These are phyloP conservation scores for Citrus medica DNA, from an alignment of 345 rosid species.

Conservation along the genomic window DNA sequence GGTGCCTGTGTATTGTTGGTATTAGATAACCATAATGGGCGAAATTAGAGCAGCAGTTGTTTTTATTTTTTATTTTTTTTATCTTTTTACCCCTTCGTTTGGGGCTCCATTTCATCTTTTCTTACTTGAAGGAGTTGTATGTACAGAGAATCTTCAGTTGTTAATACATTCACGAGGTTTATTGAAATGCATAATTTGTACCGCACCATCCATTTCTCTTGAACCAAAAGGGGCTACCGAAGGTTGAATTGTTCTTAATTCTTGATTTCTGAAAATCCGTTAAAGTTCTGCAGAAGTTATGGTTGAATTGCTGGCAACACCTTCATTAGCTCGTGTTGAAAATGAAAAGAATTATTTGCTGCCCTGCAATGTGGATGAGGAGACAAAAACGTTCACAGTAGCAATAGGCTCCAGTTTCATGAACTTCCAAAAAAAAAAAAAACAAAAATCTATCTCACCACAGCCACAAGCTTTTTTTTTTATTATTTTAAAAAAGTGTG, in stretches of 20 bases:
- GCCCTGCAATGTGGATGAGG: no score
- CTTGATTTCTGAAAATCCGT: neutral
- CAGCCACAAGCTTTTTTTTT: no score
- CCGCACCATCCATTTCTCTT: no score
- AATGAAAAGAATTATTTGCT: no score
- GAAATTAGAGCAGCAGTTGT: conserved; percentile 11
- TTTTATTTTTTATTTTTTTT: neutral
- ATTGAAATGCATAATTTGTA: neutral
- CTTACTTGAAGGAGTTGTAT: conserved; percentile 19
- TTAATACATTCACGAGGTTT: conserved; percentile 5
- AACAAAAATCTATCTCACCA: no score
- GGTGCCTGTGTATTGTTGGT: neutral
- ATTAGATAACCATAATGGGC: conserved; percentile 1
- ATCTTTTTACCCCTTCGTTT: neutral
- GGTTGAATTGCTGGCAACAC: no score
- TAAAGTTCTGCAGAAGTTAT: no score
- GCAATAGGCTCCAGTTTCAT: no score
- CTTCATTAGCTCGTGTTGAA: no score
- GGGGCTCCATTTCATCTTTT: conserved; percentile 4
- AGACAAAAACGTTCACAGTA: no score
- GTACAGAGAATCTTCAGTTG: conserved; percentile 18
- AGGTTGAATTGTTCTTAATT: neutral
- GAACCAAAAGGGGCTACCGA: neutral
- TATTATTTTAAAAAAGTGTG: no score
- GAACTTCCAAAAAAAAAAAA: no score